phyloP scores from a whole-genome alignment of 352 stramenopile genomes.

The Peronospora tabacina region DNA sequence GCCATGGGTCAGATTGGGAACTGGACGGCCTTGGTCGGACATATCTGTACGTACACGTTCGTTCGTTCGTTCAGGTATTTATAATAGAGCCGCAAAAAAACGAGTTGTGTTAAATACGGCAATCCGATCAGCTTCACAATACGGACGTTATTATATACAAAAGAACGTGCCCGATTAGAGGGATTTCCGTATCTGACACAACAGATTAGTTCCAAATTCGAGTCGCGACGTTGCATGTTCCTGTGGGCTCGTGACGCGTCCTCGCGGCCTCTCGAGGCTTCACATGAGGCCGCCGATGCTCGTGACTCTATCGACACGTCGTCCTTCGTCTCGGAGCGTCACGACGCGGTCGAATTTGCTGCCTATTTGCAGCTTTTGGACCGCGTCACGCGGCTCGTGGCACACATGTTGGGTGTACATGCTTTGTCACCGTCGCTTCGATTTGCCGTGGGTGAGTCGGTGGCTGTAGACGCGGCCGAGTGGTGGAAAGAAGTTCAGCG shows the following conservation, averaged over 20 bases:
- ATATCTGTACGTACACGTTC: too few relatives aligned
- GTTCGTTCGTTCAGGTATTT: too few relatives aligned
- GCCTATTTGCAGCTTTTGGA: slow-evolving; percentile 29
- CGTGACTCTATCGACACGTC: neutral
- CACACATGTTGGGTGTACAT: slow-evolving; percentile 35
- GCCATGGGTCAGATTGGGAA: too few relatives aligned
- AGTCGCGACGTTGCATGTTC: slow-evolving; percentile 17
- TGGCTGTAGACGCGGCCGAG: slow-evolving; percentile 29
- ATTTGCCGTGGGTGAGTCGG: slow-evolving; percentile 23
- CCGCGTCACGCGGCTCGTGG: slow-evolving; percentile 26
- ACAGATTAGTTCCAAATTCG: too few relatives aligned
- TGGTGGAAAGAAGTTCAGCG: slow-evolving; percentile 44
- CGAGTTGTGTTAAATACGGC: too few relatives aligned
- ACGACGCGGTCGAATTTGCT: neutral
- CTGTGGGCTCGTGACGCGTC: slow-evolving; percentile 20
- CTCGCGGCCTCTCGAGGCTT: neutral
- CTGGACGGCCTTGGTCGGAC: too few relatives aligned
- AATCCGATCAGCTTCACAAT: too few relatives aligned
- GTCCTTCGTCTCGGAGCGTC: neutral
- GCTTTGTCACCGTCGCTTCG: slow-evolving; percentile 29
- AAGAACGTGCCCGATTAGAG: too few relatives aligned
- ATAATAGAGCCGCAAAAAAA: too few relatives aligned
- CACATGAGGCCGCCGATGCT: neutral
- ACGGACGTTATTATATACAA: too few relatives aligned
- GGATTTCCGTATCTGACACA: too few relatives aligned